Conservation (phyloP, 1,139 yeast species). For the Yamadazyma atmosphaerica region DNA sequence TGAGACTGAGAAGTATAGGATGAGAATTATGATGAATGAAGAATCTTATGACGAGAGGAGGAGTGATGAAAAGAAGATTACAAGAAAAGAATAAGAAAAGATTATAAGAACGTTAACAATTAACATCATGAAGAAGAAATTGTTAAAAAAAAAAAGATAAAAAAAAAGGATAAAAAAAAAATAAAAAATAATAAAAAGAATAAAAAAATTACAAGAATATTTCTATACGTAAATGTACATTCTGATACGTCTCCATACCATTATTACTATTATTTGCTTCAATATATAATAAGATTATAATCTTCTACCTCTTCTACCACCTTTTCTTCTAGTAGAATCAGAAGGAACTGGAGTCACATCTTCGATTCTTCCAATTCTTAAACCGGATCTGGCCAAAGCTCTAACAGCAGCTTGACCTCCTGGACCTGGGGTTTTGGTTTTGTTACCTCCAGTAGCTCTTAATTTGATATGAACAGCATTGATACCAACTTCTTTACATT, state of each 20-base stretch:
- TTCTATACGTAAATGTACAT: slow-evolving; percentile 21
- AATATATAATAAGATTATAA: slow-evolving; percentile 50
- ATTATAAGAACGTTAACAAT: too few species aligned
- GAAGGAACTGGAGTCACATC: slow-evolving; percentile 99
- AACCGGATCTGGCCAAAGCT: slow-evolving; percentile 99
- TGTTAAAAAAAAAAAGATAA: too few species aligned
- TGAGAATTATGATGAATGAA: too few species aligned
- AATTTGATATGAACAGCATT: slow-evolving; percentile 99
- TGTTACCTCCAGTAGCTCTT: slow-evolving; percentile 99
- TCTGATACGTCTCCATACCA: too few species aligned
- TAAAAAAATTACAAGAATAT: too few species aligned
- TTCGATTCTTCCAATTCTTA: slow-evolving; percentile 99
- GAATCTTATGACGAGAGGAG: too few species aligned
- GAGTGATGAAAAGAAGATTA: too few species aligned
- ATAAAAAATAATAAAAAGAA: too few species aligned
- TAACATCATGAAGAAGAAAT: too few species aligned
- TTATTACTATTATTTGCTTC: slow-evolving; percentile 16
- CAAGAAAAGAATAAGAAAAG: too few species aligned
- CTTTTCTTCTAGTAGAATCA: slow-evolving; percentile 99
- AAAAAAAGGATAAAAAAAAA: too few species aligned
- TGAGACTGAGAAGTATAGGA: too few species aligned
- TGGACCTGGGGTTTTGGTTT: slow-evolving; percentile 99
- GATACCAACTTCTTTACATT: slow-evolving; percentile 99
- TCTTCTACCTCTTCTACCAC: slow-evolving; percentile 99
- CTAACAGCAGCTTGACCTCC: slow-evolving; percentile 99